Evolutionary conservation across 73 alveolate species (phyloP), one percentile per base, ranked within the genome.

Genomic region (Durusdinium trenchii): DNA sequence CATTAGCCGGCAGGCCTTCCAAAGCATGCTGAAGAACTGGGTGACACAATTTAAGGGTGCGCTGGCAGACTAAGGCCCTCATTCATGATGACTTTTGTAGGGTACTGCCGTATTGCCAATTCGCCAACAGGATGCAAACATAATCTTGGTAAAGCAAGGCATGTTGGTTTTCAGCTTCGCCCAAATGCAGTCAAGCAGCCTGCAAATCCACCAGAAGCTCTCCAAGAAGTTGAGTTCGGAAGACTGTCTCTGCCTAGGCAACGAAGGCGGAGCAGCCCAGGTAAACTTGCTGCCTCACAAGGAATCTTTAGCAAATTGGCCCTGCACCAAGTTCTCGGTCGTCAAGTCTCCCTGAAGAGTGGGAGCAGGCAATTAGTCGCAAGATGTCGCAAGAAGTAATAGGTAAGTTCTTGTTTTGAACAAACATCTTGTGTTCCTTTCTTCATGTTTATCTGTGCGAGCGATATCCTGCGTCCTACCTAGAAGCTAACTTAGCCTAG

Each of bases 1-100:
- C 71, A 91, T 91, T 45, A 91, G 97, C 54, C 97, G 97, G 75
- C 97, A 91, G 43, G 97, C 97, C 97, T 91, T 14, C 42, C 23
- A 38, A 47, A 45, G 64, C 9, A 54, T n/a, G n/a, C n/a, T n/a
- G n/a, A n/a, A n/a, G n/a, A n/a, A n/a, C n/a, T n/a, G n/a, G 18
- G 52, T 75, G 9, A 9, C n/a, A 42, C 38, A 26, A 9, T n/a
- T 6, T 64, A 14, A 32, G 3, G 6, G 23, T 46, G 28, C 4
- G 50, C 16, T 26, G 26, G 43, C 61, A 43, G 48, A 61, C 89
- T 43, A n/a, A n/a, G n/a, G n/a, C n/a, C n/a, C n/a, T n/a, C n/a
- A n/a, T n/a, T n/a, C n/a, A n/a, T n/a, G n/a, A n/a, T n/a, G n/a
- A n/a, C n/a, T n/a, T n/a, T n/a, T n/a, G n/a, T n/a, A n/a, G n/a